phyloP scores from a whole-genome alignment of 495 filamentous ascomycete species.

The Trichoderma virens region DNA sequence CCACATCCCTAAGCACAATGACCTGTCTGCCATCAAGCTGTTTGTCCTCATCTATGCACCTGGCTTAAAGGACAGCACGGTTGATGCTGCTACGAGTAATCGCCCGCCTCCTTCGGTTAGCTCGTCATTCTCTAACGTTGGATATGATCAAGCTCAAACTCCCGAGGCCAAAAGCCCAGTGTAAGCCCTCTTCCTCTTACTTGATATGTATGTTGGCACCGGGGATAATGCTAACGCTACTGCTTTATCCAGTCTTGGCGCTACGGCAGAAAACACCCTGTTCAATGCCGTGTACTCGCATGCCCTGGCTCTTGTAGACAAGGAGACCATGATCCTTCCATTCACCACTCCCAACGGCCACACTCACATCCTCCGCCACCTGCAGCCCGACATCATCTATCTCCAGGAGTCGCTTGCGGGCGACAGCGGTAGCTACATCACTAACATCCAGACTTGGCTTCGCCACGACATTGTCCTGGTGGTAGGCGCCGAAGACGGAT shows the following conservation, averaged over 20 bases:
- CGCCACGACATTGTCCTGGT: conserved; percentile 72
- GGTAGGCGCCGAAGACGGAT: conserved; percentile 74
- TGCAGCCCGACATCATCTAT: conserved; percentile 76
- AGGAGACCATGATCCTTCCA: conserved; percentile 76
- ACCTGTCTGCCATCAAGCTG: conserved; percentile 59
- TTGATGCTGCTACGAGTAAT: conserved; percentile 38
- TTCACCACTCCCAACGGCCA: conserved; percentile 74
- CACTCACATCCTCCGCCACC: conserved; percentile 73
- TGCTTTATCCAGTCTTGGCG: conserved; percentile 12
- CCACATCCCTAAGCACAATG: conserved; percentile 68
- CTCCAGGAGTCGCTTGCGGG: conserved; percentile 73
- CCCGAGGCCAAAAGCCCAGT: conserved; percentile 52
- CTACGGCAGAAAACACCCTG: conserved; percentile 40
- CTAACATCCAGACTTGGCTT: conserved; percentile 74
- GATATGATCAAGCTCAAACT: conserved; percentile 62
- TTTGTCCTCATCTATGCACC: conserved; percentile 88
- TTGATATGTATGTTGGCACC: conserved; percentile 13
- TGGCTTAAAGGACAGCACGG: conserved; percentile 55
- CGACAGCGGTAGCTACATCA: conserved; percentile 58
- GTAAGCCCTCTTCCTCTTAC: conserved; percentile 29
- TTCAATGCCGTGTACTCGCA: conserved; percentile 73
- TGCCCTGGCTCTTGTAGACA: conserved; percentile 67
- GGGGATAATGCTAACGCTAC: conserved; percentile 28
- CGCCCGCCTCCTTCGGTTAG: conserved; percentile 56
- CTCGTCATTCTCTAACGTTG: conserved; percentile 85